Base-by-base conservation (phyloP, 1,139 yeast species). In the Lodderomyces margitis region DNA sequence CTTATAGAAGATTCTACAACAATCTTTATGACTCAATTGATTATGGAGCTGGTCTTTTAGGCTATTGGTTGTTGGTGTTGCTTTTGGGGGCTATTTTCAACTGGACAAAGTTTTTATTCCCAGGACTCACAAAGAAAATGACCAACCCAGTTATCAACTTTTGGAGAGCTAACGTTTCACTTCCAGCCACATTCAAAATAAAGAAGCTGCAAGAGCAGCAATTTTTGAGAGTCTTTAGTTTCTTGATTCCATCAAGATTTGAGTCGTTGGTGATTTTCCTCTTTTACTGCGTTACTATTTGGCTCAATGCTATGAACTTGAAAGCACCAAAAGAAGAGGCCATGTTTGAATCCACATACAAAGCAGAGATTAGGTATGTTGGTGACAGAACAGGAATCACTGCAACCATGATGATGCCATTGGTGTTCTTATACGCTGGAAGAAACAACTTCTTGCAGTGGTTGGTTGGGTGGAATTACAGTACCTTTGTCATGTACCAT, bases 61-160 rank as follows among this genome's bases (percentile, higher is more conserved):
- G 75, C 0, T 78, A 67, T 51, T 78, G 83, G 81, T 68, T 63
- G 1, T 41, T 70, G 3, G 61, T 80, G 7, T 52, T 78, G 45
- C 20, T 78, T 1, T 24, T 70, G 23, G 71, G 74, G 3, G 64
- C 66, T 2, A 34, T 72, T 14, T 53, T 62, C 38, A 75, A 79
- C 52, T 71, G 79, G 77, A 50, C 62, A 14, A 59, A 54, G 38
- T 21, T 53, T 3, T 44, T 67, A 23, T 55, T 56, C 33, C 74
- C 74, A 2, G 45, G 53, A 0, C 34, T 58, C 5, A 48, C 54
- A 16, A 56, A 54, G 23, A 47, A 44, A 15, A 49, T 55, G 20
- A 58, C 63, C 2, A 59, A 61, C 2, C 58, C 59, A 1, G 15
- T 57, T 3, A 40, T 59, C 6, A 64, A 58, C 42, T 36, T 44